Percentiles rank a stretch among this genome's conserved stretches.
phyloP scores from a whole-genome alignment of 441 rosid genomes.

The Flueggea neowawraea region DNA sequence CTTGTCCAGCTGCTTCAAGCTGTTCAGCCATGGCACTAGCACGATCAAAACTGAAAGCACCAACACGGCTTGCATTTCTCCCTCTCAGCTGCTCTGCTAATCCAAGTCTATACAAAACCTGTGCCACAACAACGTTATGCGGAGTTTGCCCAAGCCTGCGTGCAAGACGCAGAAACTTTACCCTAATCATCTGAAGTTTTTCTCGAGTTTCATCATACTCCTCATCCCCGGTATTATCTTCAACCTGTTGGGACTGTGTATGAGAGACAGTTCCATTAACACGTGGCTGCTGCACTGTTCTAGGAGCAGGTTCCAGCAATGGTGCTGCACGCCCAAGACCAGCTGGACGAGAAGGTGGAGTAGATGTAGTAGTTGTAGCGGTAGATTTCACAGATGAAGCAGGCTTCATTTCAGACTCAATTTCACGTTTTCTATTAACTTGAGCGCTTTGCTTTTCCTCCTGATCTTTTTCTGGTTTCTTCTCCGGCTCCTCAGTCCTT shows the following conservation, averaged over 20 bases:
- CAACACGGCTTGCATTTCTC: constrained; percentile 97
- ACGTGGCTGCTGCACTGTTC: constrained; percentile 71
- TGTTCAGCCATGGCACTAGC: constrained; percentile 99
- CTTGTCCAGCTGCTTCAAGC: constrained; percentile 92
- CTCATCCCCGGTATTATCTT: constrained; percentile 68
- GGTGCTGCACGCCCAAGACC: constrained; percentile 94
- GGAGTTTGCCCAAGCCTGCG: constrained; percentile 98
- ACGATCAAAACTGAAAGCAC: constrained; percentile 96
- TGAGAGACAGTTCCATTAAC: constrained; percentile 68
- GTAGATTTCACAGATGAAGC: constrained; percentile 38
- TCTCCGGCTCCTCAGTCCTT: constrained; percentile 21
- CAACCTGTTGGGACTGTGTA: constrained; percentile 57
- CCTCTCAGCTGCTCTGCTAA: constrained; percentile 98
- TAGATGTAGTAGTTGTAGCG: constrained; percentile 23
- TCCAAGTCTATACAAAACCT: constrained; percentile 94
- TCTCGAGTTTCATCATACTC: constrained; percentile 96
- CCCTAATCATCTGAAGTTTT: constrained; percentile 95
- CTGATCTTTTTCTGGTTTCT: constrained; percentile 22
- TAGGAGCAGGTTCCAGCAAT: constrained; percentile 67
- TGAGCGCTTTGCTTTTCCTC: constrained; percentile 21
- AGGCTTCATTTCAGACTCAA: constrained; percentile 14
- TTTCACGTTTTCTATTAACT: constrained; percentile 28
- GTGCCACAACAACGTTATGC: constrained; percentile 97
- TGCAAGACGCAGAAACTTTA: constrained; percentile 93
- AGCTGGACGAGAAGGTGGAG: constrained; percentile 66